Evolutionary conservation across 192 early-diverging fungal species (phyloP), one percentile per base, ranked within the genome.

Genomic region (Mortierella antarctica): DNA sequence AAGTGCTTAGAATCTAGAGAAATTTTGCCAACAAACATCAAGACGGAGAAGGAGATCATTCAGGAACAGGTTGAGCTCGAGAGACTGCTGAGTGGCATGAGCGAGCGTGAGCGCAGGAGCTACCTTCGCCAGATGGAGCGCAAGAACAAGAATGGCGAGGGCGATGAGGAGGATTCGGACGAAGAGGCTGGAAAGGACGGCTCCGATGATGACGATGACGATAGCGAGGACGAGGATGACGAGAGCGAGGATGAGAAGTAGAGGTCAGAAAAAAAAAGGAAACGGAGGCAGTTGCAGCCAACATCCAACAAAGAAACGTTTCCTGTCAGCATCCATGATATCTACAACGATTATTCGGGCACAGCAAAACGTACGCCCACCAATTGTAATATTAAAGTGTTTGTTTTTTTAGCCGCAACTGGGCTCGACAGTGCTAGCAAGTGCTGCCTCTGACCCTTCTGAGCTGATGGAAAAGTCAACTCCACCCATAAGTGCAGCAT

Each of bases 1-100:
- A 98, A 98, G 84, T 99, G 96, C 85, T 82, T 90, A 73, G 89
- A 94, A 72, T 76, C 71, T 5, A 72, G 83, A 42, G 88, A 95
- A 48, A 92, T 96, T 52, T 84, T 94, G 18, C 70, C 78, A 15
- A 83, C 82, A 58, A 87, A 89, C 39, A 82, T 87, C 56, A 90
- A 91, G 70, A 91, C 92, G 42, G 85, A 88, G 49, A 89, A 91
- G 62, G 90, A 95, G 55, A 12, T 86, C 5, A 71, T 87, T 13
- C 86, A 89, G 61, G 94, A 95, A 62, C 82, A 90, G 63, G 93
- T 94, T 62, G 93, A 95, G 61, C 77, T 89, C 13, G 92, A 96
- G 70, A 77, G 84, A 14, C 73, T 92, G 60, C 83, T 98, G 67
- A 83, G 74, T 15, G 71, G 70, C 54, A 91, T 99, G 92, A 86